A percentile compares a stretch with the other conserved stretches of the same genome.
phyloP scores from a whole-genome alignment of 768 basidiomycete species.

The Panaeolus cyanescens region DNA sequence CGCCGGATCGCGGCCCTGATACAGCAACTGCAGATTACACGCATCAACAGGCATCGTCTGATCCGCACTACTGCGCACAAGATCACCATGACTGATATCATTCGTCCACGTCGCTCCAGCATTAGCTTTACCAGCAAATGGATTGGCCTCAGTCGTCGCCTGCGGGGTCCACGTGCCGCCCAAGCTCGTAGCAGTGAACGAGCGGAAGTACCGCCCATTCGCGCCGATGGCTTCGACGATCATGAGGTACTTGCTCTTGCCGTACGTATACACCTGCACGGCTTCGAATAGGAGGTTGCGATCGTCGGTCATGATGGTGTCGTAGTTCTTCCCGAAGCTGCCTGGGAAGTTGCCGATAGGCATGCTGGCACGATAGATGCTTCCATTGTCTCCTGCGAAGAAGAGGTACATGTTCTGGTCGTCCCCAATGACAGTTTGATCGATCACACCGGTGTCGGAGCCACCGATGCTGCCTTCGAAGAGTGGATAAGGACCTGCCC shows the following conservation, averaged over 20 bases:
- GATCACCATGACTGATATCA: conserved; percentile 15
- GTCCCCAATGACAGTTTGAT: conserved; percentile 15
- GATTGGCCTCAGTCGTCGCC: conserved; percentile 12
- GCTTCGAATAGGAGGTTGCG: conserved; percentile 15
- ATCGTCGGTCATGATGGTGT: conserved; percentile 13
- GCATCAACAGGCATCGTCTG: conserved; percentile 6
- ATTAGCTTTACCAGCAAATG: conserved; percentile 17
- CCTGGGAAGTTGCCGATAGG: conserved; percentile 17
- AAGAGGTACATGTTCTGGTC: too few species aligned
- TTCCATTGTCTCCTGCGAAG: conserved; percentile 21
- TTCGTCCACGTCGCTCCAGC: conserved; percentile 11
- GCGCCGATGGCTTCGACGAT: too few species aligned
- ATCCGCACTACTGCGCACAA: conserved; percentile 9
- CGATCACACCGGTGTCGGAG: conserved; percentile 23
- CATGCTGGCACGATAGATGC: conserved; percentile 18
- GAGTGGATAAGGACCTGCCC: conserved; percentile 16
- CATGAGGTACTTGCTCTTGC: too few species aligned
- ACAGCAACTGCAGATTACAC: conserved; percentile 8
- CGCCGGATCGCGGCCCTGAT: conserved; percentile 10
- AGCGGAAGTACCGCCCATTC: too few species aligned
- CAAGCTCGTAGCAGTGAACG: conserved; percentile 14
- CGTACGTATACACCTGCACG: too few species aligned
- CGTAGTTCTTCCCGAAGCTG: conserved; percentile 16
- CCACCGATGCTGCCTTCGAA: conserved; percentile 12
- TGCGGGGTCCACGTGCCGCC: conserved; percentile 11